Base-by-base conservation (phyloP, 2,329 filamentous ascomycete genomes). In the Penicillium digitatum region DNA sequence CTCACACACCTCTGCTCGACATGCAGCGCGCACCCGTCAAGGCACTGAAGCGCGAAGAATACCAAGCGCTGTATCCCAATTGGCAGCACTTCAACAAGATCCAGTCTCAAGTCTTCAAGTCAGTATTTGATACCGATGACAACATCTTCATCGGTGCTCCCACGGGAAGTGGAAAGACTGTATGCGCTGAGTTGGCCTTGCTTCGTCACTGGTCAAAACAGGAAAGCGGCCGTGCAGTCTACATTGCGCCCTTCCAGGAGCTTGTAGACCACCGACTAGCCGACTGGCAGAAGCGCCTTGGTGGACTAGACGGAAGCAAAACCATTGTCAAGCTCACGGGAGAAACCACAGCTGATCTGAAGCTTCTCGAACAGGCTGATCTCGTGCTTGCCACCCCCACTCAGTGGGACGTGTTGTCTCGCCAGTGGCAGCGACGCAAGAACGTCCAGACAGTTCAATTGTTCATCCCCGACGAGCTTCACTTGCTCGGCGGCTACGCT, bases 21-120 rank as follows among this genome's bases (percentile, higher is more conserved):
- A 81, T 99, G 64, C 94, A 99, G 69, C 89, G 92, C 22, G 81
- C 97, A 24, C 92, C 93, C 1, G 87, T 96, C 27, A 86, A 90
- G 42, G 92, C 93, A 1, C 76, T 99, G 53, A 97, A 97, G 80
- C 83, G 84, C 20, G 85, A 89, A 59, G 91, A 95, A 59, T 96
- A 89, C 66, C 82, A 88, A 56, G 81, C 83, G 24, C 77, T 99
- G 20, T 99, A 96, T 69, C 86, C 89, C 3, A 80, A 87, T 29
- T 95, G 90, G 86, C 82, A 85, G 53, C 85, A 89, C 59, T 99
- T 99, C 80, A 99, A 99, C 78, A 94, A 94, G 72, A 89, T 99
- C 12, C 95, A 99, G 74, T 96, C 94, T 0, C 94, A 99, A 71
- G 90, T 90, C 0, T 99, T 97, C 79, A 96, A 96, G 69, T 91